Evolutionary conservation across 257 asterid species (phyloP), one percentile per base, ranked within the genome.

Genomic region (Pogostemon cablin): DNA sequence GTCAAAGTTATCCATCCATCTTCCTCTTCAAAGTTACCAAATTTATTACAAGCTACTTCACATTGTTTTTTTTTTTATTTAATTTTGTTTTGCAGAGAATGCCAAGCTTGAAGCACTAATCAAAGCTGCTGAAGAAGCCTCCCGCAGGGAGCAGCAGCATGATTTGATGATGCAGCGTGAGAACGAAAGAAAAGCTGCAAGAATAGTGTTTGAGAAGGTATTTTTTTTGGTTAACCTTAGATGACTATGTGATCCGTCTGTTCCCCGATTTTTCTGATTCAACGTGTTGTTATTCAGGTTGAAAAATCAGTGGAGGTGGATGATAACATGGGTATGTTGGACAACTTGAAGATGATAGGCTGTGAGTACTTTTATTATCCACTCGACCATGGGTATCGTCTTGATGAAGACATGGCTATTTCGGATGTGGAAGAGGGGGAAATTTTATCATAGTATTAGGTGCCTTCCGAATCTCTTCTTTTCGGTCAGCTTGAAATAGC

Each of bases 151-250:
- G 54, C 82, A 78, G 68, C 32, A 25, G 32, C 70, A 64, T n/a
- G 82, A 81, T 50, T 42, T 74, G 52, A 86, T 62, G 65, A 80
- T 74, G 82, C 80, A 47, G 55, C 78, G 83, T 2, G 84, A 82
- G 72, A 84, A 77, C 57, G 87, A 84, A 47, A 81, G 98, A 78
- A 81, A 78, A 38, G 90, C 93, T 50, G 93, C 91, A 0, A 82
- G 91, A 74, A 79, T 74, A 68, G 92, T 87, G 9, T n/a, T 92
- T 38, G 81, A 88, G 41, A 71, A 76, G 92, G 97, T 88, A 7
- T 25, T 54, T 37, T 50, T 4, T 32, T 56, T 43, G 20, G 0
- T 66, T 53, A 6, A 5, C 52, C 17, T 67, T 46, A 25, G 32
- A 25, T 25, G 32, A 25, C 32, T 25, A 25, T 25, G 32, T 25